Percentiles rank a stretch among this genome's conserved stretches.
These are phyloP conservation scores for Bertia moriformis DNA, from an alignment of 2,329 filamentous ascomycete genomes.

Conservation along the genomic window DNA sequence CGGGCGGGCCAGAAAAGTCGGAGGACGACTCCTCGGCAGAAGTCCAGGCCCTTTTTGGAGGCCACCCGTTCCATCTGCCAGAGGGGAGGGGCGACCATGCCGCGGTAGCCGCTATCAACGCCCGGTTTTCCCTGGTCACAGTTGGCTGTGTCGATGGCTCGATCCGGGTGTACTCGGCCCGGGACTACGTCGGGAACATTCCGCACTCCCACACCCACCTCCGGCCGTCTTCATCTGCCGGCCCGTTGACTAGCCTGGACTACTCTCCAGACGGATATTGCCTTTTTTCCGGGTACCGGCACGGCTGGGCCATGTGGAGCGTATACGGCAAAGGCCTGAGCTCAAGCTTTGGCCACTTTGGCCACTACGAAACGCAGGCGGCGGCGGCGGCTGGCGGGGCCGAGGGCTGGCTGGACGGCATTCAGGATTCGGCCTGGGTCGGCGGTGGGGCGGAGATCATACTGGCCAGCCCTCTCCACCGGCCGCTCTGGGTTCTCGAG, in stretches of 20 bases:
- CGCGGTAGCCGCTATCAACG: slow-evolving; percentile 71
- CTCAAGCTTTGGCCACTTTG: slow-evolving; percentile 69
- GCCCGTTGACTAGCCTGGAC: slow-evolving; percentile 56
- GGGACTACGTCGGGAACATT: slow-evolving; percentile 87
- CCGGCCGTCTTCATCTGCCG: slow-evolving; percentile 52
- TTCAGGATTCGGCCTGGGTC: slow-evolving; percentile 70
- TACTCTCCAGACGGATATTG: slow-evolving; percentile 96
- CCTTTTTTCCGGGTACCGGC: slow-evolving; percentile 81
- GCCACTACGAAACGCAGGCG: too few species aligned
- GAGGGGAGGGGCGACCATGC: slow-evolving; percentile 43
- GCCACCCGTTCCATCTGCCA: slow-evolving; percentile 78
- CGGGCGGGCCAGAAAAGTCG: too few species aligned
- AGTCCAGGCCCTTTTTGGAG: slow-evolving; percentile 63
- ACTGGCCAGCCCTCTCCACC: slow-evolving; percentile 54
- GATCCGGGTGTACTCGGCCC: slow-evolving; percentile 78
- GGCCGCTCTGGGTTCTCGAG: slow-evolving; percentile 74
- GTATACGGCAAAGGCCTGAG: slow-evolving; percentile 86
- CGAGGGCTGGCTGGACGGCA: slow-evolving; percentile 73
- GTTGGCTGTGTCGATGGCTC: slow-evolving; percentile 68
- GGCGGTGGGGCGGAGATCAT: slow-evolving; percentile 77
- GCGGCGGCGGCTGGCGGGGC: slow-evolving; percentile 51
- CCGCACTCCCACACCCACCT: slow-evolving; percentile 72
- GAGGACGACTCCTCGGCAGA: slow-evolving; percentile 21
- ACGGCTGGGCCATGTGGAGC: slow-evolving; percentile 92
- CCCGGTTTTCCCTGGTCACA: slow-evolving; percentile 83